These are phyloP conservation scores for Boletus reticulatus DNA, from an alignment of 768 basidiomycete genomes.

Conservation along the genomic window DNA sequence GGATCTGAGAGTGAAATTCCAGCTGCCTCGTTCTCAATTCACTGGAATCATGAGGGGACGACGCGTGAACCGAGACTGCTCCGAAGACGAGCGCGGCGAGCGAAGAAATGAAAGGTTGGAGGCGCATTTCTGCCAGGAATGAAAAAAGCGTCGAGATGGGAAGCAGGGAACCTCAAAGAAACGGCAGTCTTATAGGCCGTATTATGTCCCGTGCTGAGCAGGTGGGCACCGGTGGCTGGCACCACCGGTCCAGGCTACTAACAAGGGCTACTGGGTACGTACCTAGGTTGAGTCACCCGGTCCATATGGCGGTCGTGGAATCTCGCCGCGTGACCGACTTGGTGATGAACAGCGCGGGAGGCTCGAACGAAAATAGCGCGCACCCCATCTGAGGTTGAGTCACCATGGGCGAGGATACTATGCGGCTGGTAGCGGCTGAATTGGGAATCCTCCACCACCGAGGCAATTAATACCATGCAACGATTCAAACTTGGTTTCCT, in stretches of 20 bases:
- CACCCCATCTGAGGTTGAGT: not conserved
- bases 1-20: conserved; percentile 17
- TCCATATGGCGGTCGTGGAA: too few species aligned
- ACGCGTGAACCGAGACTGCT: not conserved
- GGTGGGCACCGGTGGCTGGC: too few species aligned
- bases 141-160: not conserved
- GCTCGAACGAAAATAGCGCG: not conserved
- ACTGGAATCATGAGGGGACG: not conserved
- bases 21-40: not conserved
- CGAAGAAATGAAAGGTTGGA: not conserved
- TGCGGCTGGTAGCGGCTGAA: too few species aligned
- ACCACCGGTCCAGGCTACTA: too few species aligned
- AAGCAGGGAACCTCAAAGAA: not conserved
- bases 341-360: not conserved
- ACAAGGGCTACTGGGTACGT: too few species aligned
- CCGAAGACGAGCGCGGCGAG: not conserved
- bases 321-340: not conserved
- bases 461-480: too few species aligned
- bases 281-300: too few species aligned
- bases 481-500: too few species aligned
- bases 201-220: not conserved
- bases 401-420: too few species aligned
- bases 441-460: too few species aligned
- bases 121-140: conserved; percentile 13
- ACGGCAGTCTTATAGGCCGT: not conserved